phyloP scores from a whole-genome alignment of 2,329 filamentous ascomycete species.

The Diaporthe citrichinensis region DNA sequence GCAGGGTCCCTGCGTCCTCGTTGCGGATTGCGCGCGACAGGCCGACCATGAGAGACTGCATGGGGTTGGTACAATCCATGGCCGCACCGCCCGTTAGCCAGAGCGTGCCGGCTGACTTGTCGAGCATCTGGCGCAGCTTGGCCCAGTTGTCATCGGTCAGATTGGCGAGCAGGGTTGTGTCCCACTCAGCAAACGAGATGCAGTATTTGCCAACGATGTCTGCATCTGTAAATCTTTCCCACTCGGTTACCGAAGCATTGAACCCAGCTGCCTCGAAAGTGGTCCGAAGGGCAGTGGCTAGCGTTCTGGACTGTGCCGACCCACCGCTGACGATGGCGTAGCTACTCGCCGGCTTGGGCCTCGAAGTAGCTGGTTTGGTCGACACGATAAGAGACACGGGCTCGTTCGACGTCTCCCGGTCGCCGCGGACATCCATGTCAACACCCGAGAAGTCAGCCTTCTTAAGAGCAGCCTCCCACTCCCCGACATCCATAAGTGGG shows the following conservation, averaged over 20 bases:
- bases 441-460: neutral
- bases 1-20: constrained; percentile 2
- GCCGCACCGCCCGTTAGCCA: constrained; percentile 41
- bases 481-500: neutral
- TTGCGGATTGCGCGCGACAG: constrained; percentile 14
- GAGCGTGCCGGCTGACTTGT: constrained; percentile 32
- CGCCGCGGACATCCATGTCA: constrained; percentile 6
- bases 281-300: neutral
- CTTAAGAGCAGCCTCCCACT: neutral
- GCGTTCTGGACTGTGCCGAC: neutral
- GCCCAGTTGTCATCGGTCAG: constrained; percentile 10
- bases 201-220: neutral
- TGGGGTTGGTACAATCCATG: constrained; percentile 38
- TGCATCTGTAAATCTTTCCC: neutral
- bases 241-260: neutral
- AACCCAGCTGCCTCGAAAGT: neutral
- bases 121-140: neutral
- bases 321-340: neutral
- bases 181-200: constrained; percentile 15
- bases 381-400: constrained; percentile 13
- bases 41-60: constrained; percentile 22
- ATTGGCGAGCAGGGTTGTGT: neutral
- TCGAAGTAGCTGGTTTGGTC: neutral
- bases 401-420: neutral
- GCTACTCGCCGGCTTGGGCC: neutral